Conservation (phyloP, 1,284 basidiomycete species). For the Psilocybe mexicana region DNA sequence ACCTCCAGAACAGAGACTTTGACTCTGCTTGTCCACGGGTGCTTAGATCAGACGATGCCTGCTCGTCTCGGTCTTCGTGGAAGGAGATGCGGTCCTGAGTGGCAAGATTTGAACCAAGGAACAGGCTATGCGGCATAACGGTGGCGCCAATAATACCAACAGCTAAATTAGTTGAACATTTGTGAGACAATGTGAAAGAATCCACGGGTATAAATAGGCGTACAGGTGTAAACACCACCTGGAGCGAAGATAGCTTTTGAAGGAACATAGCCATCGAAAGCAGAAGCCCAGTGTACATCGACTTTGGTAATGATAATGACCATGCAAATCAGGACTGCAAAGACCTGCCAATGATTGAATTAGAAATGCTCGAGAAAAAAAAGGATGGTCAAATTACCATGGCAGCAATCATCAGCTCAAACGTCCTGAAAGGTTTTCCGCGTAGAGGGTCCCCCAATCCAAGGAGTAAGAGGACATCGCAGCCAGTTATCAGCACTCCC, state of each 20-base stretch:
- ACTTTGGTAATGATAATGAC: slow-evolving; percentile 77
- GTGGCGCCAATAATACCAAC: slow-evolving; percentile 85
- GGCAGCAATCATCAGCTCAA: slow-evolving; percentile 82
- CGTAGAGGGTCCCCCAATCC: slow-evolving; percentile 62
- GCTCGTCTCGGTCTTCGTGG: slow-evolving; percentile 16
- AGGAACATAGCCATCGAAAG: slow-evolving; percentile 88
- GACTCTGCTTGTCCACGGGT: slow-evolving; percentile 16
- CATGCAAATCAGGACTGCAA: slow-evolving; percentile 84
- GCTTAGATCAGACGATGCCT: slow-evolving; percentile 11
- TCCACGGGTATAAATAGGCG: slow-evolving; percentile 19
- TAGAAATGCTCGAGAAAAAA: not conserved
- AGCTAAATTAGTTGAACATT: slow-evolving; percentile 41
- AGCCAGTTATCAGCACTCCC: slow-evolving; percentile 81
- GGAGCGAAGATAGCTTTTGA: slow-evolving; percentile 63
- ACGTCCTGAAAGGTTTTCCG: slow-evolving; percentile 60
- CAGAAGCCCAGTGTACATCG: slow-evolving; percentile 72
- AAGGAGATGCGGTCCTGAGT: slow-evolving; percentile 70
- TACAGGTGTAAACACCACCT: slow-evolving; percentile 80
- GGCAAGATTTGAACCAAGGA: slow-evolving; percentile 84
- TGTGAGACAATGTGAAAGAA: not conserved
- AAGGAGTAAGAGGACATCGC: slow-evolving; percentile 81
- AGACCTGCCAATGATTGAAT: slow-evolving; percentile 48
- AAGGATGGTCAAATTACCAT: slow-evolving; percentile 43
- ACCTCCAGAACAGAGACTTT: slow-evolving; percentile 14
- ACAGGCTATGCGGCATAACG: slow-evolving; percentile 90